Base-by-base conservation (phyloP, 805 yeast species). In the Zygotorulaspora sp. region DNA sequence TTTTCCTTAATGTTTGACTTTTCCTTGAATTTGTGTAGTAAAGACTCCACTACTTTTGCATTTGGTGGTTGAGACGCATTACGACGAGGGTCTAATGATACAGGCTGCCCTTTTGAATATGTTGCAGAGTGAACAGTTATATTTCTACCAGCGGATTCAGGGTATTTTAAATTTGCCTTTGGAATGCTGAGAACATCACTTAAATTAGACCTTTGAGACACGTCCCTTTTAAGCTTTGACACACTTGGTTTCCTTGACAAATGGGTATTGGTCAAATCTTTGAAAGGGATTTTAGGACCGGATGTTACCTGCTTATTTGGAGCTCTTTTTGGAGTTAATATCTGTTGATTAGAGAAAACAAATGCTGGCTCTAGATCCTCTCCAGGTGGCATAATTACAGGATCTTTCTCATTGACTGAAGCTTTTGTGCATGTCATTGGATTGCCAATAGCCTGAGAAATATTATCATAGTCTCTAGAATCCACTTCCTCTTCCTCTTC, bases 81-180 rank as follows among this genome's bases (percentile, higher is more conserved):
- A 20, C 59, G 52, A 31, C 61, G 57, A 5, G 64, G 64, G 35
- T 59, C 64, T 23, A 59, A 37, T 1, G 62, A 57, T 12, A 26
- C 18, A 4, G 22, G 12, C n/a, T 30, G 26, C 11, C 18, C 35
- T 13, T 13, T 22, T 5, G 25, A 18, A n/a, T 19, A 29, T 2
- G 45, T 47, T 5, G 45, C 52, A 21, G 57, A 52, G 6, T 42
- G 34, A 1, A 44, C 25, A n/a, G 54, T 47, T 10, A 43, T 23
- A 7, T 30, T 33, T 9, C 25, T 11, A 14, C 23, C 28, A 3
- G 36, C 12, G 4, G 32, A 26, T 6, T 12, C 13, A 14, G 35
- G 33, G 34, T 28, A 25, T 18, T 22, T 28, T 9, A 17, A 30
- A 20, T 20, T 16, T 7, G 11, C 9, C 11, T 34, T 9, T 22